Evolutionary conservation across 176 grass and related monocot species (phyloP).

Genomic region (Lolium rigidum): DNA sequence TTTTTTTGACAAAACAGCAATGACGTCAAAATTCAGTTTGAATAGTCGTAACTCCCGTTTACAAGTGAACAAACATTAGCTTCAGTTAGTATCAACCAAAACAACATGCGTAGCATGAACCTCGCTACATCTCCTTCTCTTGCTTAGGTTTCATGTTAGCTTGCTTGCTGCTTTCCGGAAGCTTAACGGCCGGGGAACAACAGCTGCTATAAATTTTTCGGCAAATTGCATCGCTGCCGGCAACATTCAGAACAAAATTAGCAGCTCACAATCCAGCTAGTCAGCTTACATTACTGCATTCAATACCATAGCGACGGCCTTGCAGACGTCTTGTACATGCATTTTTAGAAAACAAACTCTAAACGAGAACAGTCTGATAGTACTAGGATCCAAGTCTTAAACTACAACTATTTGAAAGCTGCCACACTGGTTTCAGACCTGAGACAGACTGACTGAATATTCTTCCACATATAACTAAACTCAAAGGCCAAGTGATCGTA

Average conservation of each 20-base stretch:
- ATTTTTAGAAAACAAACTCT: conserved; percentile 33
- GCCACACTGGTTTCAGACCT: not conserved
- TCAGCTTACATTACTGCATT: not conserved
- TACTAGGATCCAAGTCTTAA: conserved; percentile 25
- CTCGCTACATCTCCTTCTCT: not conserved
- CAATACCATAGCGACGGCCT: conserved; percentile 6
- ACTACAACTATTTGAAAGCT: conserved; percentile 35
- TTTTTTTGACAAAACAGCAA: too few species aligned
- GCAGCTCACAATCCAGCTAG: conserved; percentile 2
- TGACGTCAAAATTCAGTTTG: too few species aligned
- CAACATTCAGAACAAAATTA: conserved; percentile 1
- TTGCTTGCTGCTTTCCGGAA: not conserved
- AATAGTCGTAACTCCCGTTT: too few species aligned
- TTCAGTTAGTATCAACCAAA: not conserved
- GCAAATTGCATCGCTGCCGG: not conserved
- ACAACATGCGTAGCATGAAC: not conserved
- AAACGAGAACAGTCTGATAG: conserved; percentile 31
- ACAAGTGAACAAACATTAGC: not conserved
- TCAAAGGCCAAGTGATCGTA: conserved; percentile 8
- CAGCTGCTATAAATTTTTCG: not conserved
- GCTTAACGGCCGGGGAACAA: not conserved
- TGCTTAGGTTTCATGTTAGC: not conserved
- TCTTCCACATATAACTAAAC: conserved; percentile 36
- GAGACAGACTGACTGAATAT: conserved; percentile 41
- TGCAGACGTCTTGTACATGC: not conserved